phyloP scores from a whole-genome alignment of 176 grass and related monocot genomes.

The Bolboschoenus planiculmis region DNA sequence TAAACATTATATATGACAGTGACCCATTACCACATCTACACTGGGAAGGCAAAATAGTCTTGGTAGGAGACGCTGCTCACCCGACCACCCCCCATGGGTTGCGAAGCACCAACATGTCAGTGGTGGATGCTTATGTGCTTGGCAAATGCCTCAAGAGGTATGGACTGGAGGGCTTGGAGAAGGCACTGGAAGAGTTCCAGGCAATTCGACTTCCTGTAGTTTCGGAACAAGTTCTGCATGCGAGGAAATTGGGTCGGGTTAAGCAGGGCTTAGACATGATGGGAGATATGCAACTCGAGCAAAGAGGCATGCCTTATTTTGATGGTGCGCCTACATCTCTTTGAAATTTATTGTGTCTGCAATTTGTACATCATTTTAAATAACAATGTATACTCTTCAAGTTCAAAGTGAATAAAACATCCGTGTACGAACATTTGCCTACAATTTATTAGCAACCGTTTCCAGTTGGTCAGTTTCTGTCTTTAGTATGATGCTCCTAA shows the following conservation, averaged over 20 bases:
- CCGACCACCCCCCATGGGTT: constrained; percentile 78
- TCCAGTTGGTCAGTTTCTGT: neutral
- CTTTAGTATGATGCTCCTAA: neutral
- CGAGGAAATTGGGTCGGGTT: constrained; percentile 56
- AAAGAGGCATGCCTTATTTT: constrained; percentile 72
- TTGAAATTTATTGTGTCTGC: neutral
- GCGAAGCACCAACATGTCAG: constrained; percentile 94
- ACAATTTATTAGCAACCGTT: neutral
- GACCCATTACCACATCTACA: constrained; percentile 42
- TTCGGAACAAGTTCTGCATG: constrained; percentile 47
- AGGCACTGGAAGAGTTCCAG: constrained; percentile 50
- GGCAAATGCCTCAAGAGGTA: constrained; percentile 44
- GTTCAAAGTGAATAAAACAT: neutral
- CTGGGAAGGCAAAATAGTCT: constrained; percentile 45
- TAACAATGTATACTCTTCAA: neutral
- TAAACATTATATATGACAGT: constrained; percentile 76
- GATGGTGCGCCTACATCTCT: constrained; percentile 16
- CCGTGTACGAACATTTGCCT: neutral
- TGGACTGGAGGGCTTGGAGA: constrained; percentile 3
- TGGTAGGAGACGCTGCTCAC: constrained; percentile 73
- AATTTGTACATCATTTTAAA: neutral
- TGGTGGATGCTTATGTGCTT: constrained; percentile 49
- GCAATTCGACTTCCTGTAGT: constrained; percentile 44
- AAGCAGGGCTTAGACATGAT: constrained; percentile 62
- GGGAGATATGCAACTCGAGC: constrained; percentile 23